Base-by-base conservation (phyloP, 2,329 filamentous ascomycete species). In the Monilinia aucupariae region DNA sequence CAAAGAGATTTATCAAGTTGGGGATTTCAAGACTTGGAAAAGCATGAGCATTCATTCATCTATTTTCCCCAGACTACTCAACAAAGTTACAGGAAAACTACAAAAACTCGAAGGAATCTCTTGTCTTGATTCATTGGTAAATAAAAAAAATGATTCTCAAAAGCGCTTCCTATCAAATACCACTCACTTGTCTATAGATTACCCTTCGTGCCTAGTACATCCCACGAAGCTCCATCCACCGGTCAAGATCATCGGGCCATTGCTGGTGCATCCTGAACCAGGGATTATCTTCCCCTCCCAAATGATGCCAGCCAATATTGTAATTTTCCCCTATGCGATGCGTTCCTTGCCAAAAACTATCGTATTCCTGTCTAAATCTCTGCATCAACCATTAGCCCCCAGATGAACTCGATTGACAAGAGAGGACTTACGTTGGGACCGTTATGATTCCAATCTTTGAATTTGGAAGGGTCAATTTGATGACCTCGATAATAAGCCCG, bases 311-410 rank as follows among this genome's bases (percentile, higher is more conserved):
- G 2, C 50, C 59, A 8, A 53, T 20, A 12, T 48, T 45, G 12
- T 59, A 13, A 55, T 71, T 71, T 6, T 70, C 69, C 2, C 67
- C 69, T 49, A 67, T 54, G 0, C 68, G 66, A 67, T 72, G 71
- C 2, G 71, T 70, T 47, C 68, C 32, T 43, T 68, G 68, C 72
- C 72, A 74, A 51, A 71, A 74, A 32, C 61, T 53, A 63, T 72
- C 66, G 22, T 71, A 62, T 41, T 71, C 65, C 55, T 62, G 59
- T 58, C 66, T 59, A 32, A 70, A 72, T 55, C 71, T 64, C 72
- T 74, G 55, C 25, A 22, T 30, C 1, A 27, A 10, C 12, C 37
- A 34, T 66, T 30, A 68, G 55, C 17, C 37, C 41, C 50, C 10
- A n/a, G n/a, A 15, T 3, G 15, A 8, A 8, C 5, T 5, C 47